These are phyloP conservation scores for Psilocybe sp. DNA, from an alignment of 768 basidiomycete species.

Conservation along the genomic window DNA sequence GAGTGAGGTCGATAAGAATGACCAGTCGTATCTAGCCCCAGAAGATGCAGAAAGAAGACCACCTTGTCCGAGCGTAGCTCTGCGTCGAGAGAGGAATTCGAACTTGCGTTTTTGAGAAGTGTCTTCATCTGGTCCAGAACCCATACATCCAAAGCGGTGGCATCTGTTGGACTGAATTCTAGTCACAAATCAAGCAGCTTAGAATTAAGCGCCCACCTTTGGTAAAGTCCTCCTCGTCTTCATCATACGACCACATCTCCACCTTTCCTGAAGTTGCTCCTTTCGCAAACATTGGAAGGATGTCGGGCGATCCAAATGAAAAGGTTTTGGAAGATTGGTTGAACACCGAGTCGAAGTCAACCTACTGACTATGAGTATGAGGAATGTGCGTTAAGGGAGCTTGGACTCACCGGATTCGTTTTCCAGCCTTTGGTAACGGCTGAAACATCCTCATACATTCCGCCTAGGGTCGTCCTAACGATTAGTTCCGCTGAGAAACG, in stretches of 20 bases:
- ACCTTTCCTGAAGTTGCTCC: slow-evolving; percentile 72
- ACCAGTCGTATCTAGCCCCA: slow-evolving; percentile 84
- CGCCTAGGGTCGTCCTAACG: slow-evolving; percentile 37
- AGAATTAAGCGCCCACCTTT: slow-evolving; percentile 46
- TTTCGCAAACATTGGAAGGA: slow-evolving; percentile 82
- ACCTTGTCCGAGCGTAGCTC: slow-evolving; percentile 57
- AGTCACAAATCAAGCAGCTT: background rate
- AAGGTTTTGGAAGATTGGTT: slow-evolving; percentile 78
- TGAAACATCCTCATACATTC: slow-evolving; percentile 90
- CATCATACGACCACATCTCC: slow-evolving; percentile 72
- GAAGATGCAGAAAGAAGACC: slow-evolving; percentile 80
- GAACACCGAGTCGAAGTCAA: slow-evolving; percentile 87
- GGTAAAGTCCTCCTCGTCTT: slow-evolving; percentile 82
- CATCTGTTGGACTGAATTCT: slow-evolving; percentile 42
- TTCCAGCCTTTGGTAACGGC: slow-evolving; percentile 93
- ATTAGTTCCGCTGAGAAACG: background rate
- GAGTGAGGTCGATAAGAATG: slow-evolving; percentile 86
- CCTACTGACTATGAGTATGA: slow-evolving; percentile 31
- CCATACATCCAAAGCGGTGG: slow-evolving; percentile 76
- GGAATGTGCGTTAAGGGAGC: background rate
- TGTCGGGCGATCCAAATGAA: slow-evolving; percentile 87
- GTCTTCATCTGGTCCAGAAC: slow-evolving; percentile 65
- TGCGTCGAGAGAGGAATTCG: slow-evolving; percentile 42
- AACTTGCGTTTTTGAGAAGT: slow-evolving; percentile 64
- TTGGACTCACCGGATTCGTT: slow-evolving; percentile 62